Conservation (phyloP, 2,329 filamentous ascomycete genomes). For the Trichocomaceae sp. region DNA sequence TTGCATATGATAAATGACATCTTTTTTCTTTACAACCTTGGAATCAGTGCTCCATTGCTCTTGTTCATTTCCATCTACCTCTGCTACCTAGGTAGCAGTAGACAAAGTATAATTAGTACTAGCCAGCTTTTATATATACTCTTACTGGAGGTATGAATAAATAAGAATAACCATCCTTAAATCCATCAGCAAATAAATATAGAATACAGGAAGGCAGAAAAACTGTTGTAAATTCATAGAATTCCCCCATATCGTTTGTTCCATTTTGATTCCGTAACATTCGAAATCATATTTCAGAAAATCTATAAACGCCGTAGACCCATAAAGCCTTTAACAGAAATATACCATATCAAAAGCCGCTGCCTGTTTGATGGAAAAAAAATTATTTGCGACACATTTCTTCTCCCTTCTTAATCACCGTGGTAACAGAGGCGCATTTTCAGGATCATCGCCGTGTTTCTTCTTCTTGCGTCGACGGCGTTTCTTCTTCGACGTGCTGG, state of each 20-base stretch:
- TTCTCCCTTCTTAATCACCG: not conserved
- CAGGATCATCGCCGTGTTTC: slow-evolving; percentile 7
- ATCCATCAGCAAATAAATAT: not conserved
- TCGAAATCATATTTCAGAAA: not conserved
- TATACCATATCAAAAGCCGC: not conserved
- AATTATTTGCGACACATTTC: not conserved
- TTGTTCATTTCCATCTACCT: not conserved
- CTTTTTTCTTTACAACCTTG: not conserved
- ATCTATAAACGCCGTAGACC: not conserved
- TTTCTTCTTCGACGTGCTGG: slow-evolving; percentile 21
- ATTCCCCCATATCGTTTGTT: not conserved
- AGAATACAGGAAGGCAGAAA: not conserved
- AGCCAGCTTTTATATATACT: not conserved
- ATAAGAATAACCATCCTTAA: not conserved
- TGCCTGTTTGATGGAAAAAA: not conserved
- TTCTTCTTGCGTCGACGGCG: slow-evolving; percentile 23
- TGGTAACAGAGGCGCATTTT: slow-evolving; percentile 20
- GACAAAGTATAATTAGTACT: not conserved
- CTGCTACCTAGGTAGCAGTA: not conserved
- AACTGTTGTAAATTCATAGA: not conserved
- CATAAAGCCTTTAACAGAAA: not conserved
- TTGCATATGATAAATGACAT: slow-evolving; percentile 5
- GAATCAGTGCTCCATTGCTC: too few relatives aligned
- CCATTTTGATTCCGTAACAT: not conserved
- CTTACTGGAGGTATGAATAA: not conserved